Evolutionary conservation across 2,329 filamentous ascomycete genomes (phyloP), one percentile per base, ranked within the genome.

Genomic region (Hypoxylon sp.): DNA sequence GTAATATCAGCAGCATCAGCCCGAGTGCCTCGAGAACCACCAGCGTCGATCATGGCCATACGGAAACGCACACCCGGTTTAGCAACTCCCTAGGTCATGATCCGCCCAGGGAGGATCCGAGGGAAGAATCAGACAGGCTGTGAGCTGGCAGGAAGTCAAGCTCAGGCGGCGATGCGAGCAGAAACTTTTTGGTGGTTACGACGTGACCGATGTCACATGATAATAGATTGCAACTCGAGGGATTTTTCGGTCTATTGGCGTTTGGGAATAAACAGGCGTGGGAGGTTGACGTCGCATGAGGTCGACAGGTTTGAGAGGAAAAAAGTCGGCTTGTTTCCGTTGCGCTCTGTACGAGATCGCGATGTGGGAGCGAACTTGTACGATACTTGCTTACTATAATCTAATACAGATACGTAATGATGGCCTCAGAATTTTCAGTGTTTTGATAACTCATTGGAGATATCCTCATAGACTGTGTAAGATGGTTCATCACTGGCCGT

Each of bases 371-470:
- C 37, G 21, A 38, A 17, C 37, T 43, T 31, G 29, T 17, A 15
- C 13, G 8, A 35, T 31, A 33, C 27, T 26, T 53, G 27, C 7
- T 33, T 13, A 21, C 11, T 55, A n/a, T 17, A 17, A 51, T 47
- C 17, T 41, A 52, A 48, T n/a, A 41, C 48, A 26, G 24, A 20
- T 27, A 15, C 6, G 23, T 57, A 33, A 46, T 52, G 6, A 48
- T 58, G 67, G 69, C 70, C 69, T 72, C 70, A 72, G 70, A 69
- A 72, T 72, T 72, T 72, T 72, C 70, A 72, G 70, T 72, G 70
- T 70, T 55, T 62, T 65, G 63, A 63, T 67, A 69, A 68, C 63
- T 71, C 70, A 68, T 69, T 52, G 66, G 68, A 67, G 58, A 63
- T 49, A 65, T 66, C 70, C 69, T 72, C 70, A 62, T 72, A 67